These are phyloP conservation scores for Sporothrix inflata DNA, from an alignment of 2,329 filamentous ascomycete genomes.

Conservation along the genomic window DNA sequence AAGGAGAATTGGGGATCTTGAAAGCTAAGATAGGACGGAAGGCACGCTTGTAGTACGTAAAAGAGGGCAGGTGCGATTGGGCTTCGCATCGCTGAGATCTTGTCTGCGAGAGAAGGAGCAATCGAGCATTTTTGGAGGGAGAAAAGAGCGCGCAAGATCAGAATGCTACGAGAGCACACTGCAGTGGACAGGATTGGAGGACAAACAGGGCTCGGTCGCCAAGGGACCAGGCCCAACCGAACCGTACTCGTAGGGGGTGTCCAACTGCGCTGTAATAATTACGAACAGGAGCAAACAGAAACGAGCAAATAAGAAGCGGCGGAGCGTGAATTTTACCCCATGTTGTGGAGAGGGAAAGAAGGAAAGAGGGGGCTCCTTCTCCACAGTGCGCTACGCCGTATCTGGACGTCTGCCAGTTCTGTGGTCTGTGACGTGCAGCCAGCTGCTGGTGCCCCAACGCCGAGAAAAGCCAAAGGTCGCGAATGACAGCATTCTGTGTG, in stretches of 20 bases:
- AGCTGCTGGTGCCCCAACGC: slow-evolving; percentile 1
- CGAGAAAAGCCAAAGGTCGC: slow-evolving; percentile 4
- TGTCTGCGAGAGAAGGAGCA: not conserved
- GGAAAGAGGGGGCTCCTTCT: slow-evolving; percentile 15
- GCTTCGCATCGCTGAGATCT: not conserved
- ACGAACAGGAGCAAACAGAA: not conserved
- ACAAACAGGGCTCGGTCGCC: too few relatives aligned
- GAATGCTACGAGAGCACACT: not conserved
- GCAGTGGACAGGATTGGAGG: too few relatives aligned
- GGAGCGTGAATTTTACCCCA: slow-evolving; percentile 25
- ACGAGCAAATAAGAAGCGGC: not conserved
- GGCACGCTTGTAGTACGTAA: not conserved
- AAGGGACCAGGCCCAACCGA: not conserved
- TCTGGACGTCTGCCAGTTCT: slow-evolving; percentile 6
- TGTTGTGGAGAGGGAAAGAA: slow-evolving; percentile 18
- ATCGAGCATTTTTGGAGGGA: not conserved
- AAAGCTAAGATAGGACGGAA: not conserved
- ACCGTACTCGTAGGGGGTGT: not conserved
- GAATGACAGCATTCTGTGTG: not conserved
- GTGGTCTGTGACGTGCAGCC: not conserved
- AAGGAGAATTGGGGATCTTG: not conserved
- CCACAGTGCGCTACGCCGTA: slow-evolving; percentile 28
- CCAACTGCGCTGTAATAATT: not conserved
- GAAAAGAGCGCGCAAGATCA: not conserved
- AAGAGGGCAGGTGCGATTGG: not conserved